phyloP scores from a whole-genome alignment of 805 yeast genomes.

The Scheffersomyces amazonensis region DNA sequence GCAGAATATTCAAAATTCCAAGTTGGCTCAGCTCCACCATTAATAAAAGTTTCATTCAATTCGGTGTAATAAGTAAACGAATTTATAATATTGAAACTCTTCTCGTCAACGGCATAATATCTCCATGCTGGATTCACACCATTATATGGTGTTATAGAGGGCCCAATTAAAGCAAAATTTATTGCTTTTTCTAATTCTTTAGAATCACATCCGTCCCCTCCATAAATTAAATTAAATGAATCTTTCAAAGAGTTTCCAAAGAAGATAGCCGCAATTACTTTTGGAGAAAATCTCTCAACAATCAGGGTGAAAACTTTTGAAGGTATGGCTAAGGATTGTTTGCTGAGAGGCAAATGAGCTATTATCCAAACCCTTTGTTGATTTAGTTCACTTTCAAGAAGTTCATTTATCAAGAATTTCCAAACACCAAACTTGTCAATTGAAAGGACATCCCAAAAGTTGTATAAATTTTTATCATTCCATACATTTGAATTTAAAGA shows the following conservation, averaged over 20 bases:
- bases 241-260: slow-evolving; percentile 73
- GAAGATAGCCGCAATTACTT: slow-evolving; percentile 65
- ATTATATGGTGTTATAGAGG: slow-evolving; percentile 60
- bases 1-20: slow-evolving; percentile 69
- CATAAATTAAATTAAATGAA: slow-evolving; percentile 60
- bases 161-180: slow-evolving; percentile 62
- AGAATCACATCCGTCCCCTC: slow-evolving; percentile 36
- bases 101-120: slow-evolving; percentile 63
- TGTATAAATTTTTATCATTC: slow-evolving; percentile 56
- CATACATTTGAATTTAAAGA: slow-evolving; percentile 67
- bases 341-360: slow-evolving; percentile 63
- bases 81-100: slow-evolving; percentile 60
- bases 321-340: slow-evolving; percentile 60
- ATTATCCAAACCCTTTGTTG: slow-evolving; percentile 72
- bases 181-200: slow-evolving; percentile 40
- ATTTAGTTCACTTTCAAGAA: slow-evolving; percentile 53
- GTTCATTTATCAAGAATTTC: slow-evolving; percentile 58
- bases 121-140: slow-evolving; percentile 70
- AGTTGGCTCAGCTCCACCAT: slow-evolving; percentile 53
- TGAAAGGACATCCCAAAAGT: slow-evolving; percentile 19
- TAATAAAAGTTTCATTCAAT: slow-evolving; percentile 54
- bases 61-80: slow-evolving; percentile 57
- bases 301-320: slow-evolving; percentile 54
- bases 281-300: slow-evolving; percentile 65
- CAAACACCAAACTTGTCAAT: slow-evolving; percentile 66